Conservation (phyloP, 306 rosid species). For the Prunus mira region DNA sequence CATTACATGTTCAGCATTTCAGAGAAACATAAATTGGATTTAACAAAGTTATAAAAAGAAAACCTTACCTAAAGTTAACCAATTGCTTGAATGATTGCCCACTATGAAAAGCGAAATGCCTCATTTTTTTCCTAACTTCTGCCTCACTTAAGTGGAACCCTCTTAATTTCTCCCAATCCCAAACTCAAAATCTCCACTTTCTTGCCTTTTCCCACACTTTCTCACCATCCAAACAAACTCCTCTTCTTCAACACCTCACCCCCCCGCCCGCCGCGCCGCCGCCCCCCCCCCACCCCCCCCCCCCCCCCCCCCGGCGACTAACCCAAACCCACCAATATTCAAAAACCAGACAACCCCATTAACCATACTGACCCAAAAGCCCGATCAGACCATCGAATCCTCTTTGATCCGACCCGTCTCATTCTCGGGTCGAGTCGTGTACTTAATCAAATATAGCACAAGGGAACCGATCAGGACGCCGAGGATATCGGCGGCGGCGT, state of each 20-base stretch:
- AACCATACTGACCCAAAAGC: not conserved
- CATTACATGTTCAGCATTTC: not conserved
- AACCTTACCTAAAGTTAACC: constrained; percentile 8
- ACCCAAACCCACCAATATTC: not conserved
- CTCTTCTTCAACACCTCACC: not conserved
- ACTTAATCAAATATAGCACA: constrained; percentile 32
- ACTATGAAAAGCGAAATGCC: not conserved
- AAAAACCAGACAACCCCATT: not conserved
- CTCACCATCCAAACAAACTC: constrained; percentile 9
- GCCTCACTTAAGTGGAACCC: not conserved
- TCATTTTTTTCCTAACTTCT: not conserved
- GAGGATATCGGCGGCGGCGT: constrained; percentile 55
- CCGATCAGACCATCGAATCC: constrained; percentile 47
- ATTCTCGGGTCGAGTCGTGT: constrained; percentile 14
- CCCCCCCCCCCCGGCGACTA: not conserved
- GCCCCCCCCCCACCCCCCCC: not conserved
- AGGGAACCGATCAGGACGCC: constrained; percentile 58
- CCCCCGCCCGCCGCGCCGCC: too few species aligned
- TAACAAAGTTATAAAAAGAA: not conserved
- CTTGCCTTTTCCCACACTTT: not conserved
- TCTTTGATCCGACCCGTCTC: constrained; percentile 25
- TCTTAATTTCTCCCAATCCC: not conserved
- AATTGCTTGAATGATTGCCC: not conserved
- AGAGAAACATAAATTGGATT: not conserved
- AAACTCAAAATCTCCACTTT: not conserved